phyloP scores from a whole-genome alignment of 169 alveolate genomes.

The Cryptosporidium bovis region DNA sequence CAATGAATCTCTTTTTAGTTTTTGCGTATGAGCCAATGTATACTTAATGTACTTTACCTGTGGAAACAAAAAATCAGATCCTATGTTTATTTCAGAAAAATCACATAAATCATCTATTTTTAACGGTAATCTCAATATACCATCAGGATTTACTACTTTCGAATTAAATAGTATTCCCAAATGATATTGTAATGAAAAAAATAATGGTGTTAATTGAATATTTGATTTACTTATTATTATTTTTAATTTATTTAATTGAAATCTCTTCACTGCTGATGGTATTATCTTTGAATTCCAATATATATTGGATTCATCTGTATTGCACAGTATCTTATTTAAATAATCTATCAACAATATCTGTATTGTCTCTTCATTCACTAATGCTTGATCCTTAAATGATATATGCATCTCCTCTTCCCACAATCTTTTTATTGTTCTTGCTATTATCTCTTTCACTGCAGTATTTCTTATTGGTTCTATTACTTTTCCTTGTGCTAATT shows the following conservation, averaged over 20 bases:
- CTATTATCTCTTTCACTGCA: slow-evolving; percentile 60
- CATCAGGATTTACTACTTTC: slow-evolving; percentile 32
- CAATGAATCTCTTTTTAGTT: slow-evolving; percentile 47
- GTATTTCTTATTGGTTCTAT: slow-evolving; percentile 61
- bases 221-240: slow-evolving; percentile 26
- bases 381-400: slow-evolving; percentile 47
- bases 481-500: slow-evolving; percentile 47
- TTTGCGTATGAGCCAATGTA: slow-evolving; percentile 65
- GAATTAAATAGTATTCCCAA: slow-evolving; percentile 59
- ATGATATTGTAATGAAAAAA: slow-evolving; percentile 66
- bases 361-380: slow-evolving; percentile 65
- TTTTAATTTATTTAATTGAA: slow-evolving; percentile 28
- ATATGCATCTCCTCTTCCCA: slow-evolving; percentile 73
- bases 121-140: slow-evolving; percentile 43
- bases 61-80: slow-evolving; percentile 35
- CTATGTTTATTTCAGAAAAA: slow-evolving; percentile 54
- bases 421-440: slow-evolving; percentile 70
- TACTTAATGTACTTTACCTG: slow-evolving; percentile 68
- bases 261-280: slow-evolving; percentile 69
- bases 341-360: slow-evolving; percentile 53
- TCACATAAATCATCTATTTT: slow-evolving; percentile 74
- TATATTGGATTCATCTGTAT: slow-evolving; percentile 68
- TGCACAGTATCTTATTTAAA: slow-evolving; percentile 50
- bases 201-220: slow-evolving; percentile 41
- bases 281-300: slow-evolving; percentile 70